phyloP scores from a whole-genome alignment of 805 yeast genomes.

The Starmerella floricola region DNA sequence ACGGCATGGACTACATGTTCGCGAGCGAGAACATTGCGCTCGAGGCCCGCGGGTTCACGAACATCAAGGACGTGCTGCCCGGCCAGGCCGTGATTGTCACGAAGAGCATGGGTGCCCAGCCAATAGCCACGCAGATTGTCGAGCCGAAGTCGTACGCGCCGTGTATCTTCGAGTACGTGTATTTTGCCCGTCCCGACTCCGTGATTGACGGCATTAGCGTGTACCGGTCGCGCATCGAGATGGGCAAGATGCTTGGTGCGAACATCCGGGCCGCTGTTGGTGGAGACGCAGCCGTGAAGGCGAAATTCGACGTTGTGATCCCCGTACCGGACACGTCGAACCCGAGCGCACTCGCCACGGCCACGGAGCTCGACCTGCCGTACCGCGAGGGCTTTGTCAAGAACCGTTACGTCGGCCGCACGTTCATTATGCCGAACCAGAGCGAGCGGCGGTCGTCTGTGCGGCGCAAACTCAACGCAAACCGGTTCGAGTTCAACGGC shows the following conservation, averaged over 20 bases:
- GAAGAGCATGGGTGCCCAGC: slow-evolving; percentile 48
- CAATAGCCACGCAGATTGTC: slow-evolving; percentile 79
- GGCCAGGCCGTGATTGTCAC: slow-evolving; percentile 96
- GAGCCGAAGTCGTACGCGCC: slow-evolving; percentile 73
- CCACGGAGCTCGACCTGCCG: slow-evolving; percentile 65
- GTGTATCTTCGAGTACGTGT: slow-evolving; percentile 92
- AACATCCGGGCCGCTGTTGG: slow-evolving; percentile 42
- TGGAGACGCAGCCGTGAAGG: slow-evolving; percentile 35
- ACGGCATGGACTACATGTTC: slow-evolving; percentile 81
- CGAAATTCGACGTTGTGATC: slow-evolving; percentile 80
- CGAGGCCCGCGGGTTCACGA: slow-evolving; percentile 77
- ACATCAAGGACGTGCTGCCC: slow-evolving; percentile 72
- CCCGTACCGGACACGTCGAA: slow-evolving; percentile 99
- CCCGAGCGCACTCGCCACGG: slow-evolving; percentile 85
- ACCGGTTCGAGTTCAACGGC: slow-evolving; percentile 81
- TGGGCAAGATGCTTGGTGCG: slow-evolving; percentile 83
- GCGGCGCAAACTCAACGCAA: slow-evolving; percentile 87
- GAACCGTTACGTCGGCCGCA: slow-evolving; percentile 92
- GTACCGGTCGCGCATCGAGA: slow-evolving; percentile 78
- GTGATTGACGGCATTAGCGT: slow-evolving; percentile 95
- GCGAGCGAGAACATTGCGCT: slow-evolving; percentile 92
- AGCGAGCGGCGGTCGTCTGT: slow-evolving; percentile 86
- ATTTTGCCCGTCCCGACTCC: slow-evolving; percentile 95
- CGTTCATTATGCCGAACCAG: slow-evolving; percentile 98
- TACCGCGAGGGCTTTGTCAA: slow-evolving; percentile 96